Conservation (phyloP, 768 basidiomycete genomes). For the Lactifluus piperatus region DNA sequence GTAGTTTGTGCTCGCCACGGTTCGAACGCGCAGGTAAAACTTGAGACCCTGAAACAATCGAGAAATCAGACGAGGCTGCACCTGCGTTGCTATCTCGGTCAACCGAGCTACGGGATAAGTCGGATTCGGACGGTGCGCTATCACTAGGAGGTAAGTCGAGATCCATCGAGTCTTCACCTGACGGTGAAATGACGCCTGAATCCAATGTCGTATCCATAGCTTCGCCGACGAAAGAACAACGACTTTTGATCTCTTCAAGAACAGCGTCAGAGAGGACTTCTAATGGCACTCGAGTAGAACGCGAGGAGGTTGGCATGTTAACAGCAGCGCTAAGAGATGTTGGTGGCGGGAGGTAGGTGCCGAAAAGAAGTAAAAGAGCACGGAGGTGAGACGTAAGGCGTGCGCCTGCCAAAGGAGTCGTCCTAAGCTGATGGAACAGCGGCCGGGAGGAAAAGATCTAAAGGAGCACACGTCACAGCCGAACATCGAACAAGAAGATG, state of each 20-base stretch:
- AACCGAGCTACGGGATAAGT: conserved; percentile 44
- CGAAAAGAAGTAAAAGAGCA: conserved; percentile 74
- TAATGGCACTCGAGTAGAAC: conserved; percentile 60
- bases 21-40: conserved; percentile 24
- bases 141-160: conserved; percentile 44
- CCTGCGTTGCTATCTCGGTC: conserved; percentile 39
- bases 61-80: conserved; percentile 50
- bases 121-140: conserved; percentile 56
- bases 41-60: conserved; percentile 40
- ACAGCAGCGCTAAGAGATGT: conserved; percentile 55
- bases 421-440: conserved; percentile 69
- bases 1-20: conserved; percentile 45
- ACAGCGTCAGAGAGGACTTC: conserved; percentile 72
- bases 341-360: conserved; percentile 77
- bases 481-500: neutral
- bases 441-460: conserved; percentile 90
- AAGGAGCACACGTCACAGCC: neutral
- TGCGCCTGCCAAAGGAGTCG: conserved; percentile 83
- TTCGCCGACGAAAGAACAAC: conserved; percentile 81
- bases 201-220: conserved; percentile 34
- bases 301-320: conserved; percentile 53
- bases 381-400: conserved; percentile 74
- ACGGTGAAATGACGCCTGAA: conserved; percentile 14
- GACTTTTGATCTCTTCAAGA: conserved; percentile 86
- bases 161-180: conserved; percentile 33